These are phyloP conservation scores for Sedum album DNA, from an alignment of 164 flowering plant genomes.

Conservation along the genomic window DNA sequence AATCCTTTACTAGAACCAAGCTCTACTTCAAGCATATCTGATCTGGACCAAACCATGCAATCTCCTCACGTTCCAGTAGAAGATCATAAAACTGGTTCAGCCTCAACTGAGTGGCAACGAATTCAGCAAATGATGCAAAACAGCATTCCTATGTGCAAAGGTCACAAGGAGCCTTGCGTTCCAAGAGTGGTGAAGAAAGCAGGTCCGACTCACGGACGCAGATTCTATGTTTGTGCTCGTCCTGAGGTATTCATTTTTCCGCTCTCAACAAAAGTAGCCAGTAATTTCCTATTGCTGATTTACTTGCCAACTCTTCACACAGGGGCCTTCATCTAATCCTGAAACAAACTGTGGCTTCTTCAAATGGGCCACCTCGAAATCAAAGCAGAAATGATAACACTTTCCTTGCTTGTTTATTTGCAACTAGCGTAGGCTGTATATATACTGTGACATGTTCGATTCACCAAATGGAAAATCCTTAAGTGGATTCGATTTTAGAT, in stretches of 20 bases:
- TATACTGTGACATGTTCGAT: no score
- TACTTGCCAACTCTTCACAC: conserved; percentile 1
- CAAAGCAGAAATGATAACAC: conserved; percentile 6
- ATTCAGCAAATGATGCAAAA: conserved; percentile 79
- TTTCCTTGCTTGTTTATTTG: background rate
- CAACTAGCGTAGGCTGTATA: no score
- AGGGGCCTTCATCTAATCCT: conserved; percentile 95
- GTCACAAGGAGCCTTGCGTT: conserved; percentile 87
- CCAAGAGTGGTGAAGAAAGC: conserved; percentile 77
- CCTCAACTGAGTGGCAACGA: conserved; percentile 82
- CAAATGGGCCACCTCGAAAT: conserved; percentile 67
- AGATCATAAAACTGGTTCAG: conserved; percentile 37
- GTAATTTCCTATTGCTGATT: background rate
- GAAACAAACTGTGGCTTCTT: conserved; percentile 84
- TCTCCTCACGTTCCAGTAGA: conserved; percentile 16
- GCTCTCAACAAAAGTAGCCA: background rate
- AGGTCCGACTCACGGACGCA: conserved; percentile 76
- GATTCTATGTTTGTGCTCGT: conserved; percentile 86
- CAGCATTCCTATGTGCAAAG: conserved; percentile 85
- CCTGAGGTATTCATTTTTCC: conserved; percentile 59
- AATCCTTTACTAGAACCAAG: conserved; percentile 6
- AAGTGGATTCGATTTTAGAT: no score
- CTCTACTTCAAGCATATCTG: conserved; percentile 8
- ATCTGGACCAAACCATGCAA: conserved; percentile 22
- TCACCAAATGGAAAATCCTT: no score